Evolutionary conservation across 148 eudicot species (phyloP), one percentile per base, ranked within the genome.

Genomic region (Nepenthes mirabilis): DNA sequence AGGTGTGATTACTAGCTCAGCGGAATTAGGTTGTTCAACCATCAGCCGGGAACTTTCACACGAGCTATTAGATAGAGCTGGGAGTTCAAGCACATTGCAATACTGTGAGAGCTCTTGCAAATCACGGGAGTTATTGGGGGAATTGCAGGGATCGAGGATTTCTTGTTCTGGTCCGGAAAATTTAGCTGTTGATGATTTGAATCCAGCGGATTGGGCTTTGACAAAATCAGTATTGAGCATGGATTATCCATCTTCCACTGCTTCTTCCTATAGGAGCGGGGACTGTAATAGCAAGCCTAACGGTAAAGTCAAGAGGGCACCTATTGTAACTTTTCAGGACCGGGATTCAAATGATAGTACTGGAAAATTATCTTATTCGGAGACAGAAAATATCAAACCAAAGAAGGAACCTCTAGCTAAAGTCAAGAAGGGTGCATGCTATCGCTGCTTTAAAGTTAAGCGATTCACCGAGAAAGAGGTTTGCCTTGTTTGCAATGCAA

Each of bases 381-480:
- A 74, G 53, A 74, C 77, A 62, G 81, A 79, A 56, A 57, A 70
- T 14, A 59, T 63, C 32, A 66, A 77, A 68, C 55, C 67, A 13
- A 84, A 65, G 71, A 88, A 74, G 71, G 87, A 86, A 68, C 70
- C 83, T 32, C 66, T 60, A 48, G 64, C 65, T 49, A 89, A 76
- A 67, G 72, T 78, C 43, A 84, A 56, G 73, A 93, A 89, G 76
- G 97, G 99, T 9, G 81, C 82, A 33, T 93, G 99, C 71, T 82
- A 93, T 66, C 83, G 97, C 11, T 93, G 99, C 74, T 79, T 79
- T 34, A 93, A 81, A 78, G 96, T 95, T 62, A 77, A 59, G 53
- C 81, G 99, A 6, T 93, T 93, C 71, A 89, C 95, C 0, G 99
- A 93, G 56, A 93, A 93, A 74, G 99, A 93, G 77, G 82, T 82